Percentiles rank a stretch among this genome's conserved stretches.
These are phyloP conservation scores for Clonostachys sp. DNA, from an alignment of 2,329 filamentous ascomycete genomes.

Conservation along the genomic window DNA sequence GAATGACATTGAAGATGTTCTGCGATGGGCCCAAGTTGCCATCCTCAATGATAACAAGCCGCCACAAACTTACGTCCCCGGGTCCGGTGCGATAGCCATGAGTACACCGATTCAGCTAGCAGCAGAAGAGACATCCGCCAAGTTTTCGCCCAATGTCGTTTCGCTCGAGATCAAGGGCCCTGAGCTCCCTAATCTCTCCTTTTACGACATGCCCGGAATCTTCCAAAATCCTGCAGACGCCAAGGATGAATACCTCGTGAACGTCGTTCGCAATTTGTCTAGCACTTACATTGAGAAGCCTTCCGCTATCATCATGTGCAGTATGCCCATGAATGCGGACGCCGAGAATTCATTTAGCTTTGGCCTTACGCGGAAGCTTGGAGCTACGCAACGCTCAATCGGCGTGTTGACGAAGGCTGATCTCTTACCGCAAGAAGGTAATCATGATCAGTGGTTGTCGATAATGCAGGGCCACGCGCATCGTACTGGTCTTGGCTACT, in stretches of 20 bases:
- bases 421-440: conserved; percentile 49
- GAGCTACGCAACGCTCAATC: conserved; percentile 55
- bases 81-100: conserved; percentile 32
- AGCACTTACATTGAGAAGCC: conserved; percentile 63
- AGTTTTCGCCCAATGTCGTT: conserved; percentile 81
- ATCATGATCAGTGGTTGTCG: conserved; percentile 50
- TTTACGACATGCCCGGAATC: conserved; percentile 82
- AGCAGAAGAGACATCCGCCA: conserved; percentile 44
- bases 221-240: conserved; percentile 65
- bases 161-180: conserved; percentile 71
- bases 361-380: conserved; percentile 53
- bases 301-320: conserved; percentile 72
- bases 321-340: conserved; percentile 74
- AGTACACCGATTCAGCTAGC: conserved; percentile 24
- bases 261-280: conserved; percentile 68
- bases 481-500: conserved; percentile 69
- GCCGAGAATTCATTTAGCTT: conserved; percentile 71
- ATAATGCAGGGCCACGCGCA: conserved; percentile 62
- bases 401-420: conserved; percentile 87
- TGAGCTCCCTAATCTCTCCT: conserved; percentile 67
- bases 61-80: conserved; percentile 49
- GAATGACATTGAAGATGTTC: conserved; percentile 57
- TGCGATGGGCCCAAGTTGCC: conserved; percentile 73
- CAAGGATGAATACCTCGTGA: conserved; percentile 63
- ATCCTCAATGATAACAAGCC: conserved; percentile 63